A percentile compares a stretch with the other conserved stretches of the same genome.
Evolutionary conservation across 2,329 filamentous ascomycete species (phyloP).

Genomic region (Septoria linicola): DNA sequence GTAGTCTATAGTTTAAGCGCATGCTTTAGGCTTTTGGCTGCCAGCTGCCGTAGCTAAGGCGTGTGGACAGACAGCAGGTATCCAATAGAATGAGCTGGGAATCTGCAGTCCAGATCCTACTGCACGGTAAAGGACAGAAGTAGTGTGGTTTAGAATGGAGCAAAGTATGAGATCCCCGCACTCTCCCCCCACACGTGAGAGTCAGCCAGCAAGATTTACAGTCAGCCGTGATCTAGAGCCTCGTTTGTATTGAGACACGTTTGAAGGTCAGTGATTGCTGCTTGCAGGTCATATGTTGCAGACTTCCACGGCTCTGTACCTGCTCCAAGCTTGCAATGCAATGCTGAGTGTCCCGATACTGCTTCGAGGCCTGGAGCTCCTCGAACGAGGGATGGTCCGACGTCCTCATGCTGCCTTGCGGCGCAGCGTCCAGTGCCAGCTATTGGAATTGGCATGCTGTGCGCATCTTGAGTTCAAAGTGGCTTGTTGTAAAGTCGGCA

Average conservation of each 20-base stretch:
- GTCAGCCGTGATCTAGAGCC: background rate
- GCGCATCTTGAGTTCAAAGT: background rate
- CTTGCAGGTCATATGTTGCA: too few species aligned
- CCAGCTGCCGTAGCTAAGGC: slow-evolving; percentile 4
- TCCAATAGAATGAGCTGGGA: slow-evolving; percentile 1
- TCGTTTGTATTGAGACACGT: background rate
- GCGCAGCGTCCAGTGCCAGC: too few species aligned
- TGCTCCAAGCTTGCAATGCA: too few species aligned
- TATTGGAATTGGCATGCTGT: too few species aligned
- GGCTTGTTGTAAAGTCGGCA: slow-evolving; percentile 10
- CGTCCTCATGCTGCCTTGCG: too few species aligned
- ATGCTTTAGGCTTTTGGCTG: slow-evolving; percentile 1
- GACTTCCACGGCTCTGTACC: too few species aligned
- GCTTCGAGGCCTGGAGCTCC: too few species aligned
- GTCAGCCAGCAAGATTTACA: background rate
- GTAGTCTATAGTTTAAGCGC: slow-evolving; percentile 2
- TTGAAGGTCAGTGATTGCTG: too few species aligned
- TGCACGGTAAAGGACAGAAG: slow-evolving; percentile 17
- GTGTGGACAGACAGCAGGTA: background rate
- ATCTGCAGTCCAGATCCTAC: slow-evolving; percentile 1
- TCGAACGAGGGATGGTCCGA: too few species aligned
- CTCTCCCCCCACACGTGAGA: slow-evolving; percentile 7
- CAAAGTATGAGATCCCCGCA: slow-evolving; percentile 4
- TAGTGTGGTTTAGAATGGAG: slow-evolving; percentile 10
- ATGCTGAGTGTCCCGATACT: too few species aligned